Evolutionary conservation across 1,284 basidiomycete genomes (phyloP), one percentile per base, ranked within the genome.

Genomic region (Papiliotrema terrestris): DNA sequence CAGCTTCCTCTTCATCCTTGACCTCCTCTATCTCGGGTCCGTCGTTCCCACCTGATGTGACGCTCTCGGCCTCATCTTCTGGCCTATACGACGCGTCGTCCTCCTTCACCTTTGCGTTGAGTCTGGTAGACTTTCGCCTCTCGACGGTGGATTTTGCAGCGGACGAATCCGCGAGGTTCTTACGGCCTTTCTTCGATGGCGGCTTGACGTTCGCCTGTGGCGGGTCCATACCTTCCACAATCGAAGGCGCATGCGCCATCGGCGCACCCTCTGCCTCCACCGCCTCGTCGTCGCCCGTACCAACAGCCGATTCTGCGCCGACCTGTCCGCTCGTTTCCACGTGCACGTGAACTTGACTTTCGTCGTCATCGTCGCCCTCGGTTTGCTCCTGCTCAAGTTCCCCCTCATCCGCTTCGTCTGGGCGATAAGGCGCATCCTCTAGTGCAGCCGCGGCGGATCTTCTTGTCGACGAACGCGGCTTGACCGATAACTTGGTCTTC

Each of bases 11-110:
- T n/a, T 38, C 42, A 19, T 35, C 51, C 22, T 56, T 49, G n/a
- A 29, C 38, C 29, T 48, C 32, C 23, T 3, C 43, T 54, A 52
- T 49, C 45, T 54, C 43, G 37, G 45, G 6, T 35, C 43, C 36
- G 23, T 49, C 43, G 20, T 47, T 3, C 26, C 38, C 41, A 15
- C 36, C 23, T 22, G 36, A 20, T 4, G n/a, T 32, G 29, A 32
- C 29, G 29, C 29, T 32, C 23, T 23, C 44, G 19, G 25, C 44
- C 23, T 29, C 36, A 41, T 41, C 46, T 8, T 37, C 36, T 1
- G 55, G 55, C 2, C 50, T 43, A 19, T 51, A 56, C 23, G 55
- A 14, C 32, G 49, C 47, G 11, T 49, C 47, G 35, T 54, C 43
- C 11, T 54, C 32, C 29, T 49, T 47, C 39, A 25, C 29, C 14